Evolutionary conservation across 306 rosid genomes (phyloP).

Genomic region (Rosa lucieae): DNA sequence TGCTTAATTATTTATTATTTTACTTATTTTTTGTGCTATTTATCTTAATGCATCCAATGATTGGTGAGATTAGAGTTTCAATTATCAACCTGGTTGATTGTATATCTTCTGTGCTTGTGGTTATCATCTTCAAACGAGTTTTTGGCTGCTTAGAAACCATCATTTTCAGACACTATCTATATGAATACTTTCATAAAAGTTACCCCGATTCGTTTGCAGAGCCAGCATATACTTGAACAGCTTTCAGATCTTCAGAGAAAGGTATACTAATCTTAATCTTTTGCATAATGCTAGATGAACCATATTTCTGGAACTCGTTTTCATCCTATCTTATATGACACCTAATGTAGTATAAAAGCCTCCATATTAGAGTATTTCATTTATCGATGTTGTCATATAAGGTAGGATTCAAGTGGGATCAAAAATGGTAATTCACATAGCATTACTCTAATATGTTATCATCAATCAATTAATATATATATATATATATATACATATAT

Average conservation of each 20-base stretch:
- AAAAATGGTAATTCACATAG: not conserved
- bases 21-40: not conserved
- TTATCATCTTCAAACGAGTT: not conserved
- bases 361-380: not conserved
- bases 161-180: not conserved
- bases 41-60: not conserved
- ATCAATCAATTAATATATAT: not conserved
- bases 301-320: not conserved
- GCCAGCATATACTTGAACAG: constrained; percentile 58
- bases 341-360: not conserved
- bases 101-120: not conserved
- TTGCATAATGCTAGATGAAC: not conserved
- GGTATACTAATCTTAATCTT: constrained; percentile 34
- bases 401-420: not conserved
- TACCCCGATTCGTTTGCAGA: constrained; percentile 37
- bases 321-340: not conserved
- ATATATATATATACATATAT: too few species aligned
- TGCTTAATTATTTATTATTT: not conserved
- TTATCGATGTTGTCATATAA: not conserved
- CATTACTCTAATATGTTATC: not conserved
- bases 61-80: not conserved
- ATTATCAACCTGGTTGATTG: not conserved
- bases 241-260: constrained; percentile 55
- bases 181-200: not conserved
- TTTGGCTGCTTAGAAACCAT: not conserved